Evolutionary conservation across 176 grass and related monocot genomes (phyloP), one percentile per base, ranked within the genome.

Genomic region (Aegilops umbellulata): DNA sequence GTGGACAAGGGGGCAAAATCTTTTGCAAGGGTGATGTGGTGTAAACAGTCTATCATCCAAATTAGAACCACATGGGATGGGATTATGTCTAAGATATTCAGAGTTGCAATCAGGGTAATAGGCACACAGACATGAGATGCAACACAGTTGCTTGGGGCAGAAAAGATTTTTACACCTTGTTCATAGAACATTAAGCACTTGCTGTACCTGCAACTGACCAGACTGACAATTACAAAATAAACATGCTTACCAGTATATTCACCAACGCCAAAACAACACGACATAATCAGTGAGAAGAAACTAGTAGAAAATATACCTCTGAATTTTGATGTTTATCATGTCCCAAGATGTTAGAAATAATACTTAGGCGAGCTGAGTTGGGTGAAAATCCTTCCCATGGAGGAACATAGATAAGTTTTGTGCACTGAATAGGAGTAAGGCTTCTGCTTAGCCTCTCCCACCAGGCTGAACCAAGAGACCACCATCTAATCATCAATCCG

Each of bases 401-500:
- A 89, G 96, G 93, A 86, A 98, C 92, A 87, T 92, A 92, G 75
- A 98, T 98, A 78, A 98, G 96, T 74, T 98, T 98, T 78, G 96
- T 94, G 88, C 93, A 98, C 76, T 95, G 96, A 38, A 98, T 84
- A 82, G 93, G 91, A 89, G 82, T 83, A 82, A 95, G 91, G 76
- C 90, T 98, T 87, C 91, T 98, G 79, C 92, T 94, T 49, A 98
- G 89, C 88, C 94, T 93, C 88, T 98, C 96, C 96, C 96, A 98
- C 93, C 93, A 98, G 24, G 93, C 96, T 65, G 84, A 86, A 81
- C 96, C 96, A 60, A 98, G 79, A 49, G 96, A 98, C 96, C 96
- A 98, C 96, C 96, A 98, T 88, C 96, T 94, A 88, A 98, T 92
- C 96, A 98, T 98, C 86, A 98, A 89, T 81, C 96, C 96, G 29